Evolutionary conservation across 164 flowering plant genomes (phyloP).

Genomic region (Cinnamomum micranthum): DNA sequence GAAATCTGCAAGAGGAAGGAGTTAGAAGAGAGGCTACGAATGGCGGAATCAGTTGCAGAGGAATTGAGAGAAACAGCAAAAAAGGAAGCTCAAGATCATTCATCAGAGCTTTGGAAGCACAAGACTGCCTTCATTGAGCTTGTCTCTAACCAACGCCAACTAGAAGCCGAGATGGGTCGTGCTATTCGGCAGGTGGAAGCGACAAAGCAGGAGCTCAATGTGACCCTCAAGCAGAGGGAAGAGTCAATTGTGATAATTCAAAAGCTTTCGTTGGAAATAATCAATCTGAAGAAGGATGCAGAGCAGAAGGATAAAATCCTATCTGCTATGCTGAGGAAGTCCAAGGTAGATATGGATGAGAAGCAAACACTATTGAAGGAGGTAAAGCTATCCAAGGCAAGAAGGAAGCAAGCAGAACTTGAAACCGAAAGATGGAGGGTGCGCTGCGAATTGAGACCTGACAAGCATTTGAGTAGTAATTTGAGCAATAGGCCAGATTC

Average conservation of each 20-base stretch:
- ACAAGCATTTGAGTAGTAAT: slow-evolving; percentile 47
- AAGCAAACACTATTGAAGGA: slow-evolving; percentile 71
- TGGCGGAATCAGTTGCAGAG: slow-evolving; percentile 33
- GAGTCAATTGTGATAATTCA: slow-evolving; percentile 55
- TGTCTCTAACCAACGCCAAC: slow-evolving; percentile 83
- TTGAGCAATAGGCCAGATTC: slow-evolving; percentile 31
- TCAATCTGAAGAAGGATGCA: slow-evolving; percentile 57
- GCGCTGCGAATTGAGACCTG: slow-evolving; percentile 43
- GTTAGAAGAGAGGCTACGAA: slow-evolving; percentile 48
- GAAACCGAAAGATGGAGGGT: slow-evolving; percentile 54
- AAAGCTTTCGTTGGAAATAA: slow-evolving; percentile 60
- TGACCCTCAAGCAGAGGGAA: slow-evolving; percentile 58
- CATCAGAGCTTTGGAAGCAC: slow-evolving; percentile 66
- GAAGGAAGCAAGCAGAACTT: slow-evolving; percentile 64
- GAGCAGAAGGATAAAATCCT: slow-evolving; percentile 88
- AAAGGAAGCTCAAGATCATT: slow-evolving; percentile 53
- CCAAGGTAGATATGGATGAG: slow-evolving; percentile 67
- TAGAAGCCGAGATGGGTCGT: slow-evolving; percentile 87
- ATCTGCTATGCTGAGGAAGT: slow-evolving; percentile 82
- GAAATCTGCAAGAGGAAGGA: slow-evolving; percentile 44
- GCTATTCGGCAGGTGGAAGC: slow-evolving; percentile 68
- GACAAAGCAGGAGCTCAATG: slow-evolving; percentile 55
- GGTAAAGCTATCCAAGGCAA: slow-evolving; percentile 58
- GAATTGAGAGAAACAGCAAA: slow-evolving; percentile 53
- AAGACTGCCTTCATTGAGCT: slow-evolving; percentile 89